Conservation (phyloP, 805 yeast species). For the Zygosaccharomyces siamensis region DNA sequence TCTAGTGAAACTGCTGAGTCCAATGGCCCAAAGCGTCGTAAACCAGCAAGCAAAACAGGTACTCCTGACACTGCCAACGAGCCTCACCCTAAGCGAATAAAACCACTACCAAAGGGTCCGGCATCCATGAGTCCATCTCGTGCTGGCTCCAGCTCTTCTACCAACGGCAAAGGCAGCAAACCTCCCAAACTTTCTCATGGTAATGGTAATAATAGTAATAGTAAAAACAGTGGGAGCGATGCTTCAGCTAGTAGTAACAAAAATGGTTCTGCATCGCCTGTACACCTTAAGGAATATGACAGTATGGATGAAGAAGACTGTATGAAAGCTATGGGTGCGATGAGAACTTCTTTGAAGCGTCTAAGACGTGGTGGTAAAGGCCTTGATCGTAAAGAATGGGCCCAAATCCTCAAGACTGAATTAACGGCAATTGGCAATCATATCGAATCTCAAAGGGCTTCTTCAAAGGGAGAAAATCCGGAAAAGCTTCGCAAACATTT, state of each 20-base stretch:
- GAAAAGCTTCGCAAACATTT: slow-evolving; percentile 54
- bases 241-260: not conserved
- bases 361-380: slow-evolving; percentile 70
- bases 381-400: slow-evolving; percentile 73
- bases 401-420: slow-evolving; percentile 60
- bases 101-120: slow-evolving; percentile 30
- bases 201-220: slow-evolving; percentile 1
- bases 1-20: slow-evolving; percentile 27
- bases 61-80: slow-evolving; percentile 15
- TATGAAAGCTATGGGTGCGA: slow-evolving; percentile 56
- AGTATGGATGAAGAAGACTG: slow-evolving; percentile 76
- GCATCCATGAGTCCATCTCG: slow-evolving; percentile 18
- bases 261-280: slow-evolving; percentile 5
- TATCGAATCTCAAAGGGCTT: slow-evolving; percentile 43
- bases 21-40: slow-evolving; percentile 31
- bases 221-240: slow-evolving; percentile 3
- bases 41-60: slow-evolving; percentile 25
- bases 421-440: slow-evolving; percentile 69
- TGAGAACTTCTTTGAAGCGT: slow-evolving; percentile 59
- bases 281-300: slow-evolving; percentile 50
- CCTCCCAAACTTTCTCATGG: slow-evolving; percentile 4
- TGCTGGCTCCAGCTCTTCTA: slow-evolving; percentile 4
- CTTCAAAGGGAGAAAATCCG: slow-evolving; percentile 29
- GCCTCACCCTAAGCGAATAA: slow-evolving; percentile 21
- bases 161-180: slow-evolving; percentile 6